Percentiles rank a stretch among this genome's conserved stretches.
Evolutionary conservation across 2,329 filamentous ascomycete genomes (phyloP).

Genomic region (Gliomastix tumulicola): DNA sequence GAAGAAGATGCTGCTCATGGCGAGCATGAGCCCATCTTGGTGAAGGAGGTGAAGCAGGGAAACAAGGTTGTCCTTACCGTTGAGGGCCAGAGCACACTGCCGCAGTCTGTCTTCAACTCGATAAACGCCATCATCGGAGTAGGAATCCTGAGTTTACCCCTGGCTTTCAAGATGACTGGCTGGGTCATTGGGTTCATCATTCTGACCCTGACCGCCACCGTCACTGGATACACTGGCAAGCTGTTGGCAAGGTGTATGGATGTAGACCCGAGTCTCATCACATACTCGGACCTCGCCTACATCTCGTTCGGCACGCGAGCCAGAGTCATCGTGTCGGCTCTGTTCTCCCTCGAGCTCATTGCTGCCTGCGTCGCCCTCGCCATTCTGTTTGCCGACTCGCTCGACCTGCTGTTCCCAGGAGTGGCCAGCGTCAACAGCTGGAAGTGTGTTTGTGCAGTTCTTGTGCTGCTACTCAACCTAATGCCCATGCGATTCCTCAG

Average conservation of each 20-base stretch:
- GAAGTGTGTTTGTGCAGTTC: conserved; percentile 76
- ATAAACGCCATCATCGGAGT: conserved; percentile 91
- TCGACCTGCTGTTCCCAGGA: conserved; percentile 70
- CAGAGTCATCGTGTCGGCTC: conserved; percentile 71
- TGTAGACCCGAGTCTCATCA: conserved; percentile 76
- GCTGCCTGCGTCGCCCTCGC: conserved; percentile 85
- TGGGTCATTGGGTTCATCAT: conserved; percentile 79
- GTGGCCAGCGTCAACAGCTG: conserved; percentile 60
- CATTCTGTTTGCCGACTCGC: conserved; percentile 88
- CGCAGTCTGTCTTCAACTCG: conserved; percentile 94
- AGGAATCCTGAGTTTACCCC: conserved; percentile 78
- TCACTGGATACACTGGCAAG: conserved; percentile 81
- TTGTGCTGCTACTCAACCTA: conserved; percentile 78
- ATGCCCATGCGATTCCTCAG: conserved; percentile 77
- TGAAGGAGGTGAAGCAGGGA: conserved; percentile 84
- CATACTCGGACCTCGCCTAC: conserved; percentile 89
- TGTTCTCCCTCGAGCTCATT: conserved; percentile 83
- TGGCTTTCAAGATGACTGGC: conserved; percentile 81
- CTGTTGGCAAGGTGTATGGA: conserved; percentile 85
- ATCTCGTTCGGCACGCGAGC: conserved; percentile 82
- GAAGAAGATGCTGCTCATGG: conserved; percentile 35
- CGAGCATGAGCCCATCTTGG: conserved; percentile 68
- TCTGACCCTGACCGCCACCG: conserved; percentile 63
- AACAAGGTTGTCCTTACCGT: conserved; percentile 79
- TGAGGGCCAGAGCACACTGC: conserved; percentile 89